Evolutionary conservation across 768 basidiomycete species (phyloP).

Genomic region (Suillus luteus): DNA sequence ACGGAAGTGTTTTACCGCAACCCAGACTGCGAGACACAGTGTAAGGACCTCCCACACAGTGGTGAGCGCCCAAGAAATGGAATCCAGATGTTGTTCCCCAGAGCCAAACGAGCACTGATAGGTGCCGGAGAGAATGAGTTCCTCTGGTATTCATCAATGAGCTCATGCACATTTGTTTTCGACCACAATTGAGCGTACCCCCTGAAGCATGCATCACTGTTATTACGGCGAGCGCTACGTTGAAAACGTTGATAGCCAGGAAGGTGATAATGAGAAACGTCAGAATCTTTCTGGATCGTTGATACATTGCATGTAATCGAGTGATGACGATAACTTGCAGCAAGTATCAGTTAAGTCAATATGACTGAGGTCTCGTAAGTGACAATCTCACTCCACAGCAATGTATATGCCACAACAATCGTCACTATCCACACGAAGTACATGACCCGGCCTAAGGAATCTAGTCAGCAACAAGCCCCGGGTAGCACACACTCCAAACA

Average conservation of each 20-base stretch:
- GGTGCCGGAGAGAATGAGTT: neutral
- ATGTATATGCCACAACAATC: neutral
- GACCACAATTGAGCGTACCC: too few species aligned
- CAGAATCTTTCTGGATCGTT: too few species aligned
- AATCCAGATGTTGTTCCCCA: neutral
- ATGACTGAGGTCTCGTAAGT: neutral
- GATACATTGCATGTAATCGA: too few species aligned
- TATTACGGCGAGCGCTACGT: too few species aligned
- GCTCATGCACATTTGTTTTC: too few species aligned
- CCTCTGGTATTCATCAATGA: too few species aligned
- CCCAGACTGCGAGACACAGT: neutral
- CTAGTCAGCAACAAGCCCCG: neutral
- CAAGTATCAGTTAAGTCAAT: neutral
- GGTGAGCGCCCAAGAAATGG: neutral
- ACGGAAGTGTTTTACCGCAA: neutral
- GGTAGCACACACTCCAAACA: neutral
- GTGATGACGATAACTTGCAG: neutral
- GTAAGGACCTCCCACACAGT: neutral
- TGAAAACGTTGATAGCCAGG: too few species aligned
- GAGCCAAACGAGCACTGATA: neutral
- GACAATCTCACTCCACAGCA: neutral
- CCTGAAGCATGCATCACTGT: too few species aligned
- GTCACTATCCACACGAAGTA: accelerated
- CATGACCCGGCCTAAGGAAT: neutral
- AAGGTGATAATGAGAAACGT: too few species aligned